phyloP scores from a whole-genome alignment of 208 protist genomes.

The Endotrypanum monterogeii region DNA sequence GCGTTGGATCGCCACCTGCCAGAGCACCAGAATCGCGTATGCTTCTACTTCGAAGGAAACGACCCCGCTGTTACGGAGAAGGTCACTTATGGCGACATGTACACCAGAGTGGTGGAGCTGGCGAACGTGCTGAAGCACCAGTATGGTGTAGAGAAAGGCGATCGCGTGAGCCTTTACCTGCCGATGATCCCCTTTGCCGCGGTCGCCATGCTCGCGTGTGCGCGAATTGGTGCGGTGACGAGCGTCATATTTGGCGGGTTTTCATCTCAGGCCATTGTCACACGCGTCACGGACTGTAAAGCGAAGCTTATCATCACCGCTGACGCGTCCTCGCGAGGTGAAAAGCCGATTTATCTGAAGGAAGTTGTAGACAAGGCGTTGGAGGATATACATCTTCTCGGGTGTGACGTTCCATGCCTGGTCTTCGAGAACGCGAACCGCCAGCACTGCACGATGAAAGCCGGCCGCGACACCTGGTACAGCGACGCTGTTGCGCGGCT shows the following conservation, averaged over 20 bases:
- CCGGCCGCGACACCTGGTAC: constrained; percentile 77
- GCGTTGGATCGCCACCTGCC: constrained; percentile 83
- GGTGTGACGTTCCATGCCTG: constrained; percentile 41
- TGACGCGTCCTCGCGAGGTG: constrained; percentile 80
- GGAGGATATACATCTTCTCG: constrained; percentile 28
- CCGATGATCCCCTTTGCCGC: constrained; percentile 94
- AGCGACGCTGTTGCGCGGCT: constrained; percentile 48
- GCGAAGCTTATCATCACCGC: constrained; percentile 82
- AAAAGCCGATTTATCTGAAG: constrained; percentile 92
- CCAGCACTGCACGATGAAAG: constrained; percentile 52
- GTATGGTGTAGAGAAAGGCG: constrained; percentile 92
- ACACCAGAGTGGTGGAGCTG: constrained; percentile 78
- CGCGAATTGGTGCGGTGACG: constrained; percentile 95
- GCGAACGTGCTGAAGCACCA: constrained; percentile 89
- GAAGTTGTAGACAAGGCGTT: constrained; percentile 82
- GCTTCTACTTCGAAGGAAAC: constrained; percentile 92
- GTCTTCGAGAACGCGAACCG: constrained; percentile 57
- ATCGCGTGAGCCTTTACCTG: constrained; percentile 96
- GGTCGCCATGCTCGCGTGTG: constrained; percentile 96
- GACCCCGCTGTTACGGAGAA: constrained; percentile 39
- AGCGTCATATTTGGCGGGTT: constrained; percentile 90
- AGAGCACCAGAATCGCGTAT: constrained; percentile 66
- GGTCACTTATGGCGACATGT: constrained; percentile 90
- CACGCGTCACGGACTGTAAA: constrained; percentile 62
- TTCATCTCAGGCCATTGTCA: constrained; percentile 56